These are phyloP conservation scores for Ascochyta pisi DNA, from an alignment of 2,329 filamentous ascomycete species.

Conservation along the genomic window DNA sequence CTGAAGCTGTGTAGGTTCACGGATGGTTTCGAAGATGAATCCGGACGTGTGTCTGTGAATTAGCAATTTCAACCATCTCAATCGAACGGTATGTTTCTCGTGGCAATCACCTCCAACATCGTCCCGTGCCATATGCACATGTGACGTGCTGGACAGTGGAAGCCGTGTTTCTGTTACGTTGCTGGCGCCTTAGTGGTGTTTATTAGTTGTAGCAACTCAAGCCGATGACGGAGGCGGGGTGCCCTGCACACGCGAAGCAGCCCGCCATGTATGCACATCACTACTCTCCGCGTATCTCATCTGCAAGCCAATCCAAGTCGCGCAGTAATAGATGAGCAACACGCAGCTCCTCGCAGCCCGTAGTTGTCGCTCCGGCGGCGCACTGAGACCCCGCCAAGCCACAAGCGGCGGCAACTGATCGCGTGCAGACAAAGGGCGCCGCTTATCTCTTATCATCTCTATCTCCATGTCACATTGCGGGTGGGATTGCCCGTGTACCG, in stretches of 20 bases:
- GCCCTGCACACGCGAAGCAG: not conserved
- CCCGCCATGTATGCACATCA: slow-evolving; percentile 5
- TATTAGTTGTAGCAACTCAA: slow-evolving; percentile 22
- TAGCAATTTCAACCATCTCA: not conserved
- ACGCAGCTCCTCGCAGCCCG: not conserved
- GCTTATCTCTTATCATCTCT: slow-evolving; percentile 18
- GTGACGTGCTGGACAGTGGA: not conserved
- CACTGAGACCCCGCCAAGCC: slow-evolving; percentile 23
- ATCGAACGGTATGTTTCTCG: slow-evolving; percentile 5
- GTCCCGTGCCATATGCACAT: slow-evolving; percentile 6
- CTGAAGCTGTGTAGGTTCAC: slow-evolving; percentile 4
- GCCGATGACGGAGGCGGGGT: slow-evolving; percentile 33
- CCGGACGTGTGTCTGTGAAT: not conserved
- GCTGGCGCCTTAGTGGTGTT: slow-evolving; percentile 29
- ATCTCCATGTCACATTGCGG: slow-evolving; percentile 17
- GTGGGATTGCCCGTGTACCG: slow-evolving; percentile 4
- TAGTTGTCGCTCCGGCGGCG: not conserved
- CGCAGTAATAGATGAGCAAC: not conserved
- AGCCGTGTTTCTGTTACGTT: slow-evolving; percentile 37
- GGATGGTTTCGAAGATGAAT: not conserved
- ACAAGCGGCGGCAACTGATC: slow-evolving; percentile 33
- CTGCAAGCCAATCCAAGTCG: not conserved
- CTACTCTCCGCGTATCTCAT: slow-evolving; percentile 12
- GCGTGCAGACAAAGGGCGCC: slow-evolving; percentile 19
- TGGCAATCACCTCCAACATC: not conserved